A percentile compares a stretch with the other conserved stretches of the same genome.
These are phyloP conservation scores for Fusarium austroafricanum DNA, from an alignment of 2,329 filamentous ascomycete genomes.

Conservation along the genomic window DNA sequence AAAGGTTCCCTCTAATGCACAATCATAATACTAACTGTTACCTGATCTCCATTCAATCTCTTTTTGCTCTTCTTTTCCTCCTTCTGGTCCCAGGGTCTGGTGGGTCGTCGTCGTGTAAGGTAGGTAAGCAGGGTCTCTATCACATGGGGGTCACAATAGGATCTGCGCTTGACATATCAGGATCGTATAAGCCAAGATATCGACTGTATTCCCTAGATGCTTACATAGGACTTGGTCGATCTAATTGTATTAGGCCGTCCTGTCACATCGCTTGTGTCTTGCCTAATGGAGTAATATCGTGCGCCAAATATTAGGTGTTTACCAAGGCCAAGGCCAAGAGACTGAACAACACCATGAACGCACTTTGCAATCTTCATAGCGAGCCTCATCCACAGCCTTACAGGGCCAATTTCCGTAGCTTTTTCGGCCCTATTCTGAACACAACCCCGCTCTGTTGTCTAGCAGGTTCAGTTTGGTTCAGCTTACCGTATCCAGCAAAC, in stretches of 20 bases:
- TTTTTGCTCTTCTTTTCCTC: constrained; percentile 2
- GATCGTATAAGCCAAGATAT: constrained; percentile 7
- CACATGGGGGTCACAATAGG: constrained; percentile 21
- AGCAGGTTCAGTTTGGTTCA: constrained; percentile 13
- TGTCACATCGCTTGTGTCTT: not conserved
- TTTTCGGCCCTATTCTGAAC: constrained; percentile 30
- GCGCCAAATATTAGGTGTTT: not conserved
- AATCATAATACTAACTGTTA: constrained; percentile 7
- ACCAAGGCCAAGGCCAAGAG: not conserved
- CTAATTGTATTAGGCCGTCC: not conserved
- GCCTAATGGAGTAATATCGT: constrained; percentile 2
- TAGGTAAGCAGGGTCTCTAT: constrained; percentile 23
- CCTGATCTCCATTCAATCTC: not conserved
- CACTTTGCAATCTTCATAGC: not conserved
- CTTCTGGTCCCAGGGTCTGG: constrained; percentile 12
- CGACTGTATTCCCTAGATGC: not conserved
- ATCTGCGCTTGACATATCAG: constrained; percentile 24
- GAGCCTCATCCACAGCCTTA: constrained; percentile 25
- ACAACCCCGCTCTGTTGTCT: constrained; percentile 15
- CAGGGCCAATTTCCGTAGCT: constrained; percentile 3
- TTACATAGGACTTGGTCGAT: not conserved
- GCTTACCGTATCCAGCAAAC: constrained; percentile 17
- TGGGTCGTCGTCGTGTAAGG: constrained; percentile 23
- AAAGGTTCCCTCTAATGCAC: constrained; percentile 16
- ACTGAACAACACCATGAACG: constrained; percentile 6